Evolutionary conservation across 2,329 filamentous ascomycete genomes (phyloP).

Genomic region (Fusarium pseudoanthophilum): DNA sequence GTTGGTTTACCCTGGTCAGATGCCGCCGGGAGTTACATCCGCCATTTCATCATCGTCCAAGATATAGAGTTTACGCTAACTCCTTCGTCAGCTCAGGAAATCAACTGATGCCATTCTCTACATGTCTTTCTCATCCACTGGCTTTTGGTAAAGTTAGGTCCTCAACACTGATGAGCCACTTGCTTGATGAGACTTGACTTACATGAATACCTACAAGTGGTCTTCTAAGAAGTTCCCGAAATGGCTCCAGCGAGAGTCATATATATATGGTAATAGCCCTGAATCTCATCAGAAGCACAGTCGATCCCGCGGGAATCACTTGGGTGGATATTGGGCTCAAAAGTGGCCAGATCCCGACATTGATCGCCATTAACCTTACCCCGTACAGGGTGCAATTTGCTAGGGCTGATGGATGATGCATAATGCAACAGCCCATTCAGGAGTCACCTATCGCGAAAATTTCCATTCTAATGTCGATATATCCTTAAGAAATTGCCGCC

Average conservation of each 20-base stretch:
- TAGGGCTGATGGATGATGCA: not conserved
- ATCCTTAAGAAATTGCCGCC: too few species aligned
- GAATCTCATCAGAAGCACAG: not conserved
- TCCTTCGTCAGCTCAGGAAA: not conserved
- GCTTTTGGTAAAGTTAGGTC: not conserved
- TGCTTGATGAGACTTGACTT: not conserved
- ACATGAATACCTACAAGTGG: rapidly evolving
- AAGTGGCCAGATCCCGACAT: not conserved
- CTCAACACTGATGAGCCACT: not conserved
- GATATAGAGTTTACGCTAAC: not conserved
- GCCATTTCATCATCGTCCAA: not conserved
- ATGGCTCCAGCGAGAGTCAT: not conserved
- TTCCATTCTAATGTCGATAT: not conserved
- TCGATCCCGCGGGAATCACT: not conserved
- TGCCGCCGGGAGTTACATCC: not conserved
- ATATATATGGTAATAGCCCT: too few species aligned
- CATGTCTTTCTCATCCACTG: not conserved
- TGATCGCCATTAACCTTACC: not conserved
- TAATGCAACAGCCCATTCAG: not conserved
- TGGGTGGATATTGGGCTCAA: not conserved
- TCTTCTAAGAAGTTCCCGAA: not conserved
- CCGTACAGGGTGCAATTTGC: too few species aligned
- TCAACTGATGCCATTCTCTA: too few species aligned
- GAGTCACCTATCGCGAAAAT: not conserved
- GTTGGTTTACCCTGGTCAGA: not conserved